Percentiles rank a stretch among this genome's conserved stretches.
phyloP scores from a whole-genome alignment of 1,284 basidiomycete species.

The Malassezia slooffiae region DNA sequence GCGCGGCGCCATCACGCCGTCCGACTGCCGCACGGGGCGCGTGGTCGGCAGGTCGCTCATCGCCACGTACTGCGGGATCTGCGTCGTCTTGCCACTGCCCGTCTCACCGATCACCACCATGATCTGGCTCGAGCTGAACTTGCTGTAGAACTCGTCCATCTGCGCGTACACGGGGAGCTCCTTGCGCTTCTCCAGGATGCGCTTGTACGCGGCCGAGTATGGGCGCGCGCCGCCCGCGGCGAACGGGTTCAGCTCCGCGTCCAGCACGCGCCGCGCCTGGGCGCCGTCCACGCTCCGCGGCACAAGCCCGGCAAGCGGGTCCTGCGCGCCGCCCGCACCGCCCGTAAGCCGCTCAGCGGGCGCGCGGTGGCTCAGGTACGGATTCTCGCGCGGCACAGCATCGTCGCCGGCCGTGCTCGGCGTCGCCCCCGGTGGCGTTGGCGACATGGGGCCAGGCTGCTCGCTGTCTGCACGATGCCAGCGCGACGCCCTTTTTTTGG shows the following conservation, averaged over 20 bases:
- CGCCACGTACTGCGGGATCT: slow-evolving; percentile 95
- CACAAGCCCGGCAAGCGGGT: slow-evolving; percentile 65
- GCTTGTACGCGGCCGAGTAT: slow-evolving; percentile 68
- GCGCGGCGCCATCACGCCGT: slow-evolving; percentile 57
- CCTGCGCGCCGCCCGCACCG: slow-evolving; percentile 14
- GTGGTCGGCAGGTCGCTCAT: slow-evolving; percentile 80
- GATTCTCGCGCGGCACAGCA: slow-evolving; percentile 20
- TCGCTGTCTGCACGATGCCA: too few species aligned
- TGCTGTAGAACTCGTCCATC: slow-evolving; percentile 80
- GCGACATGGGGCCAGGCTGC: too few species aligned
- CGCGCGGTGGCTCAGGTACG: slow-evolving; percentile 30
- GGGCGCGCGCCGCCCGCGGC: slow-evolving; percentile 50
- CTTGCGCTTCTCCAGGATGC: slow-evolving; percentile 72
- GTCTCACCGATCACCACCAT: slow-evolving; percentile 97
- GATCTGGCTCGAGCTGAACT: slow-evolving; percentile 78
- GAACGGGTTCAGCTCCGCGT: slow-evolving; percentile 78
- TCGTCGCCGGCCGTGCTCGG: background rate
- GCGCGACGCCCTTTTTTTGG: too few species aligned
- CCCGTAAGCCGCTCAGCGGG: slow-evolving; percentile 11
- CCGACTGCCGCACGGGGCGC: slow-evolving; percentile 24
- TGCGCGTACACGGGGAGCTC: slow-evolving; percentile 83
- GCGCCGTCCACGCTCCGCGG: slow-evolving; percentile 63
- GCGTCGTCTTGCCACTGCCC: slow-evolving; percentile 94
- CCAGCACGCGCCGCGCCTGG: slow-evolving; percentile 64
- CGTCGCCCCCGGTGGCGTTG: background rate